phyloP scores from a whole-genome alignment of 768 basidiomycete genomes.

The Postia placenta region DNA sequence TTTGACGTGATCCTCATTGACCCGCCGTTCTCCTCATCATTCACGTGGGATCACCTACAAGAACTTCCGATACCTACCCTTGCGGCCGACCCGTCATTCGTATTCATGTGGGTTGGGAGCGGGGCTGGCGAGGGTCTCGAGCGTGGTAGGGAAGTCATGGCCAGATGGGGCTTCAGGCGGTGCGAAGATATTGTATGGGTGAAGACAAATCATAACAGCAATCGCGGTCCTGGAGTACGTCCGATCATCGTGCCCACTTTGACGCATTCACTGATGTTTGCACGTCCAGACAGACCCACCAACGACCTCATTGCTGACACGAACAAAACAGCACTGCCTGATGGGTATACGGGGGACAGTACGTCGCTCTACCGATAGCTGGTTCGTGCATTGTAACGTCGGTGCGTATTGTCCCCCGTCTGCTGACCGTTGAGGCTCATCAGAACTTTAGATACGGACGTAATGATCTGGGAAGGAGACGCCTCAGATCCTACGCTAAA shows the following conservation, averaged over 20 bases:
- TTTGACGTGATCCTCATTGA: slow-evolving; percentile 92
- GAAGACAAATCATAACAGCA: slow-evolving; percentile 75
- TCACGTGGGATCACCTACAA: slow-evolving; percentile 80
- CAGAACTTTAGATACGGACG: slow-evolving; percentile 97
- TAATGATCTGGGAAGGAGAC: slow-evolving; percentile 96
- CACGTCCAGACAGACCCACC: slow-evolving; percentile 68
- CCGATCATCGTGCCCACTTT: not conserved
- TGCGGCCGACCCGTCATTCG: slow-evolving; percentile 87
- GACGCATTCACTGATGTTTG: slow-evolving; percentile 3
- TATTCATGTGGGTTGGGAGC: slow-evolving; percentile 94
- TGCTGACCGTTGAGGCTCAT: slow-evolving; percentile 9
- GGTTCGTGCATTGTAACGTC: slow-evolving; percentile 98
- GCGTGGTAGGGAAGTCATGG: slow-evolving; percentile 82
- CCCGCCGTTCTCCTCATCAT: slow-evolving; percentile 83
- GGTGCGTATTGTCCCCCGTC: slow-evolving; percentile 43
- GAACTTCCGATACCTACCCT: slow-evolving; percentile 76
- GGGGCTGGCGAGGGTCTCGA: slow-evolving; percentile 90
- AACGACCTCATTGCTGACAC: slow-evolving; percentile 77
- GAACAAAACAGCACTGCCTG: slow-evolving; percentile 93
- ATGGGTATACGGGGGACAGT: slow-evolving; percentile 98
- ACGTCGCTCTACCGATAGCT: slow-evolving; percentile 86
- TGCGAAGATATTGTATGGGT: slow-evolving; percentile 99
- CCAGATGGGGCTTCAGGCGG: slow-evolving; percentile 89
- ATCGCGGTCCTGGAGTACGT: slow-evolving; percentile 72
- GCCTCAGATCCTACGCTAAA: slow-evolving; percentile 74